These are phyloP conservation scores for Rubroboletus satanas DNA, from an alignment of 768 basidiomycete genomes.

Conservation along the genomic window DNA sequence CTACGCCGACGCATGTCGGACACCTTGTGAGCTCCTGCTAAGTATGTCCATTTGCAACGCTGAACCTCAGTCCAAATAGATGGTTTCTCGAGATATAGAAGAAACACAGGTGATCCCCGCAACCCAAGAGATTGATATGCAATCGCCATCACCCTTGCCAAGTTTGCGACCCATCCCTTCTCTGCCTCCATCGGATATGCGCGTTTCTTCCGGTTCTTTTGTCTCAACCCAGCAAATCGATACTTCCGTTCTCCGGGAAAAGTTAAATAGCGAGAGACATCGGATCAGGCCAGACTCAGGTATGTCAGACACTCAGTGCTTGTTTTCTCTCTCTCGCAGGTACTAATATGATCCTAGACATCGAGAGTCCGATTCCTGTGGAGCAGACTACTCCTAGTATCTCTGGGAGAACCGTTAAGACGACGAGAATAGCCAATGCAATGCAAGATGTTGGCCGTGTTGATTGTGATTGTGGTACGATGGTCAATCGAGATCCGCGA, in stretches of 20 bases:
- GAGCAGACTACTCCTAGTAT: neutral
- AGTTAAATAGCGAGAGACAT: conserved; percentile 15
- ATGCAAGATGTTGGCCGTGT: conserved; percentile 38
- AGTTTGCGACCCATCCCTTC: conserved; percentile 11
- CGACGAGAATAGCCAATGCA: conserved; percentile 8
- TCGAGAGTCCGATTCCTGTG: conserved; percentile 30
- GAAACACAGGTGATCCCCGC: conserved; percentile 48
- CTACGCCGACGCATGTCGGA: conserved; percentile 50
- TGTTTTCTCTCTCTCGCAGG: neutral
- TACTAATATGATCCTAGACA: conserved; percentile 21
- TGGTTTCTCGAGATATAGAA: conserved; percentile 34
- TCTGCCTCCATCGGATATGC: conserved; percentile 29
- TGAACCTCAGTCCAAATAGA: conserved; percentile 11
- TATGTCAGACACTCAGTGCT: conserved; percentile 42
- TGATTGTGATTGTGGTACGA: conserved; percentile 68
- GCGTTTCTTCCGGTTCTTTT: conserved; percentile 12
- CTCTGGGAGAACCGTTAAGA: neutral
- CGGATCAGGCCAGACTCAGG: conserved; percentile 35
- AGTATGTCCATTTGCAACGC: neutral
- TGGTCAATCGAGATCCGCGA: conserved; percentile 32
- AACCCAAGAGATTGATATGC: conserved; percentile 30
- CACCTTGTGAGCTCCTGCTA: conserved; percentile 45
- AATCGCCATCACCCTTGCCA: conserved; percentile 21
- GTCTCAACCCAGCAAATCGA: conserved; percentile 32
- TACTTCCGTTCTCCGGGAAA: conserved; percentile 39